phyloP scores from a whole-genome alignment of 768 basidiomycete genomes.

The Suillus lakei region DNA sequence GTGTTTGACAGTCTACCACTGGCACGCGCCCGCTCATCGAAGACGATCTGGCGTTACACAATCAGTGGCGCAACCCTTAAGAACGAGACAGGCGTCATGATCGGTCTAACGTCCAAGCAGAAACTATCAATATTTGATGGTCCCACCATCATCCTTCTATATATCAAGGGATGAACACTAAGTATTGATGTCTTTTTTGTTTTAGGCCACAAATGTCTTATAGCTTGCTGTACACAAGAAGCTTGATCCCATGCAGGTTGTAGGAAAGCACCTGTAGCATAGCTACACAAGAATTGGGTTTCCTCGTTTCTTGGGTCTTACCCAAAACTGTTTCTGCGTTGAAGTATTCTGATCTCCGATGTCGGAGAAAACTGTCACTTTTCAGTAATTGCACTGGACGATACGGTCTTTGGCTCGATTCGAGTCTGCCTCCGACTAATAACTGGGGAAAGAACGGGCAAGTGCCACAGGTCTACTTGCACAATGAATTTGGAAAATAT shows the following conservation, averaged over 20 bases:
- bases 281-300: background rate
- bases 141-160: no score
- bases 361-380: background rate
- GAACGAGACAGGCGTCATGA: no score
- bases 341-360: background rate
- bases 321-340: background rate
- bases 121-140: no score
- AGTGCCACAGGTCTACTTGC: background rate
- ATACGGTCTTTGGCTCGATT: background rate
- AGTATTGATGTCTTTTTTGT: no score
- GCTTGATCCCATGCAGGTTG: conserved; percentile 24
- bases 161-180: no score
- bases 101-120: no score
- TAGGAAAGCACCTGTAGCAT: background rate
- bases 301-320: background rate
- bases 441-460: background rate
- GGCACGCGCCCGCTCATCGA: background rate
- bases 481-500: background rate
- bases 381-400: background rate
- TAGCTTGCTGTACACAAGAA: background rate
- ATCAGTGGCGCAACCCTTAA: no score
- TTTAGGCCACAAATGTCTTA: background rate
- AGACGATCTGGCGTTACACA: background rate
- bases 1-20: background rate
- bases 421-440: background rate